These are phyloP conservation scores for Panicum miliaceum DNA, from an alignment of 176 grass and related monocot genomes.

Conservation along the genomic window DNA sequence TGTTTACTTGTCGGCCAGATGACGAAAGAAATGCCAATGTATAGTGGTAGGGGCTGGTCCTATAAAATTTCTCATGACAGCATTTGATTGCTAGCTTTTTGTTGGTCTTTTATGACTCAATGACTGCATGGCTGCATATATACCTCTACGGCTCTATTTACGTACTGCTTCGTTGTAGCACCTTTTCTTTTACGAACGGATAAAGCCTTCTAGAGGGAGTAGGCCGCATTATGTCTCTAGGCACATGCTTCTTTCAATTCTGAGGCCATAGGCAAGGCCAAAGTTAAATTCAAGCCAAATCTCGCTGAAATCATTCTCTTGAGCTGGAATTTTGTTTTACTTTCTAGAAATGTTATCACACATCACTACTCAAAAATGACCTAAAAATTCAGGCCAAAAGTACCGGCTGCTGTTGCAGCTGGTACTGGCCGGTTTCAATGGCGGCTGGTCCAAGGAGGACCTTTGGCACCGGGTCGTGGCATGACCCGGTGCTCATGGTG, in stretches of 20 bases:
- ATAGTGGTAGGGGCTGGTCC: constrained; percentile 44
- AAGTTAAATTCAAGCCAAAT: neutral
- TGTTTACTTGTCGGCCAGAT: constrained; percentile 52
- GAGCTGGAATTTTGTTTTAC: neutral
- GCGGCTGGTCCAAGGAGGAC: too few relatives aligned
- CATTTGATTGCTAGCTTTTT: constrained; percentile 49
- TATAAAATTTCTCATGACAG: constrained; percentile 21
- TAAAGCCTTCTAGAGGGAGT: constrained; percentile 4
- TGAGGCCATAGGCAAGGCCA: neutral
- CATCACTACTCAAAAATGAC: too few relatives aligned
- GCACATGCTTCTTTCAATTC: neutral
- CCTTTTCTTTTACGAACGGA: constrained; percentile 28
- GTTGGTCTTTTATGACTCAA: constrained; percentile 21
- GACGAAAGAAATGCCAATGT: constrained; percentile 37
- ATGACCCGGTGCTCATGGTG: too few relatives aligned
- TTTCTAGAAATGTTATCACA: neutral
- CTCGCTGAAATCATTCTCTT: constrained; percentile 2
- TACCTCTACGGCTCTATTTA: neutral
- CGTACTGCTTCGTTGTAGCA: neutral
- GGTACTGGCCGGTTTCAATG: too few relatives aligned
- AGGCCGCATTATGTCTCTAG: constrained; percentile 18
- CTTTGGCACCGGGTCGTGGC: too few relatives aligned
- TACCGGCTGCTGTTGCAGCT: too few relatives aligned
- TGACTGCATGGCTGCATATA: constrained; percentile 27
- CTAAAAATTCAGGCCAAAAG: too few relatives aligned